Base-by-base conservation (phyloP, 352 stramenopile genomes). In the Pseudoperonospora humuli region DNA sequence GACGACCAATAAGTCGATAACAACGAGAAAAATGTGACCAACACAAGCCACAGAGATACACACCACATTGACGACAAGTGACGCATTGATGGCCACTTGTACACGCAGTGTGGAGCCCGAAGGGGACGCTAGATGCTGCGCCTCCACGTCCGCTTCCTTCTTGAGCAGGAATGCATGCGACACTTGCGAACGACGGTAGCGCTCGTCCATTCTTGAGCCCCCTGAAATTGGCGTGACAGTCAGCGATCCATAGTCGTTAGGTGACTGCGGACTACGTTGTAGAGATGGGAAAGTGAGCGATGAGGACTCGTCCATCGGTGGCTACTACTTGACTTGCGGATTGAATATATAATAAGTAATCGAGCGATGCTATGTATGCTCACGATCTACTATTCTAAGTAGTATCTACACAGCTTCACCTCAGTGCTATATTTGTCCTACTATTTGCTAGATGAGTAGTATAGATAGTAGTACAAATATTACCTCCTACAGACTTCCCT, bases 31-130 rank as follows among this genome's bases (percentile, higher is more conserved):
- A 2, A n/a, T 0, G 2, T 15, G 26, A 8, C 26, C 26, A n/a
- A 20, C 15, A 32, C 3, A 44, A 8, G 8, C n/a, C n/a, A 37
- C 14, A 44, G 23, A 11, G 23, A 28, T 6, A 83, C 70, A 41
- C 32, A 88, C 62, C 48, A 92, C 64, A 45, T 92, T 92, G 51
- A 81, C 73, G 6, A 45, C 44, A 5, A 92, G 57, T 17, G 79
- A 92, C 31, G 45, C 59, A 39, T 78, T 72, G 44, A 92, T 89
- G 34, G 79, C 79, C 10, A 70, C 63, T 38, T 86, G 65, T 50
- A 89, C 75, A 33, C 71, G 70, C 15, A 61, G 7, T 15, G 39
- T 43, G 8, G 28, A 35, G 21, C 24, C 31, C 19, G 62, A 60
- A 9, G 70, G 72, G 10, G 67, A 56, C 0, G 60, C 43, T 33